Base-by-base conservation (phyloP, 345 rosid species). In the Lepidium aucheri region DNA sequence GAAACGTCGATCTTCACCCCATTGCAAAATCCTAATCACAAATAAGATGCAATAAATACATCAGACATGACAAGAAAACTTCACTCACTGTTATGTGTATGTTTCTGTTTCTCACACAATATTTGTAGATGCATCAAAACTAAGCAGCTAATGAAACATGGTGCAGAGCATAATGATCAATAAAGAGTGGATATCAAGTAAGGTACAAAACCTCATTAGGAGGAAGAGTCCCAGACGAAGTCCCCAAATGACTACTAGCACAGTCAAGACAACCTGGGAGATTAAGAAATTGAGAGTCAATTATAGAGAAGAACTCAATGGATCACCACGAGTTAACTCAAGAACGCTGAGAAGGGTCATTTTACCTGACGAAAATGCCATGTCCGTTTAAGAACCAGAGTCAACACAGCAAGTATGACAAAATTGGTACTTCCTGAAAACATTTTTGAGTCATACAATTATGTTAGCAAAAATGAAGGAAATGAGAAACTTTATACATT, bases 1-100 rank as follows among this genome's bases (percentile, higher is more conserved):
- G 41, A 88, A 83, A 6, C 96, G 94, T 33, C 86, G 80, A 63
- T 90, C 98, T 79, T 93, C 98, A 28, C 96, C 98, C 98, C 98
- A 93, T 42, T 88, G 84, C 61, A 90, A 36, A 65, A 93, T 93
- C 79, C 98, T 92, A 60, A 6, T 42, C 69, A 51, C 36, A 17
- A 42, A 18, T 54, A 38, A 49, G 13, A 64, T 46, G 51, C 1
- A 41, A 15, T 7, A 46, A 4, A 52, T 64, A 53, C 51, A 41
- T 57, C 34, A 68, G 22, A 38, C 42, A 57, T 47, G 50, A 49
- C 51, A 26, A 16, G 41, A 50, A 49, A 28, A 68, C 40, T 28
- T 38, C 49, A 49, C 30, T 7, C 14, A 40, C 28, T 17, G 15
- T 4, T 50, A 44, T 30, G 39, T 39, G 18, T 24, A 49, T 32